Evolutionary conservation across 768 basidiomycete genomes (phyloP).

Genomic region (Bullera alba): DNA sequence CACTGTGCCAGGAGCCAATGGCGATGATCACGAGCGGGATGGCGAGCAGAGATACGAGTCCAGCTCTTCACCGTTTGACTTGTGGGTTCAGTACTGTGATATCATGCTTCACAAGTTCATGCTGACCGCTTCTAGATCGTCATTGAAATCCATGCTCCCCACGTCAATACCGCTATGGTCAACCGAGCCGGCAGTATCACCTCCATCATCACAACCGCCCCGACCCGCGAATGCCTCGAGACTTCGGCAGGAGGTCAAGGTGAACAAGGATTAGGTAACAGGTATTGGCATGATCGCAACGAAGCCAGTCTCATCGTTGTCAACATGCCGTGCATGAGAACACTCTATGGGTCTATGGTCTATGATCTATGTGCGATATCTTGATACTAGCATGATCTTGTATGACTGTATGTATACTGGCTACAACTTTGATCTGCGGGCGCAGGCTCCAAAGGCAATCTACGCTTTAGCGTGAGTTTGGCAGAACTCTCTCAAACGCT

Average conservation of each 20-base stretch:
- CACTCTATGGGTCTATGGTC: not conserved
- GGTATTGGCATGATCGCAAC: no score
- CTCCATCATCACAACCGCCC: not conserved
- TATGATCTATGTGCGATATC: no score
- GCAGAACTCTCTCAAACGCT: conserved; percentile 35
- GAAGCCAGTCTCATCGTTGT: no score
- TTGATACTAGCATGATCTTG: no score
- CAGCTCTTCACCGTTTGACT: not conserved
- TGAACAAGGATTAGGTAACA: no score
- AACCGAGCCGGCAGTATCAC: not conserved
- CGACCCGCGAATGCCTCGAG: not conserved
- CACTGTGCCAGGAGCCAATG: conserved; percentile 19
- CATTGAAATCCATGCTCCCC: not conserved
- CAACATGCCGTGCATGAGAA: no score
- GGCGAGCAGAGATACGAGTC: not conserved
- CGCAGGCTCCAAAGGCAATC: no score
- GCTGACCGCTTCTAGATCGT: not conserved
- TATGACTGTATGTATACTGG: no score
- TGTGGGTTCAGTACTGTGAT: not conserved
- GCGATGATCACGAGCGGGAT: no score
- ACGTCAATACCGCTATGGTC: not conserved
- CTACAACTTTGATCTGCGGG: no score
- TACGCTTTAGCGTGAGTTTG: no score
- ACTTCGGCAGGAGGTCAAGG: no score
- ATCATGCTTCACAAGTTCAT: not conserved